Conservation (phyloP, 192 early-diverging fungal genomes). For the Phlyctochytrium planicorne region DNA sequence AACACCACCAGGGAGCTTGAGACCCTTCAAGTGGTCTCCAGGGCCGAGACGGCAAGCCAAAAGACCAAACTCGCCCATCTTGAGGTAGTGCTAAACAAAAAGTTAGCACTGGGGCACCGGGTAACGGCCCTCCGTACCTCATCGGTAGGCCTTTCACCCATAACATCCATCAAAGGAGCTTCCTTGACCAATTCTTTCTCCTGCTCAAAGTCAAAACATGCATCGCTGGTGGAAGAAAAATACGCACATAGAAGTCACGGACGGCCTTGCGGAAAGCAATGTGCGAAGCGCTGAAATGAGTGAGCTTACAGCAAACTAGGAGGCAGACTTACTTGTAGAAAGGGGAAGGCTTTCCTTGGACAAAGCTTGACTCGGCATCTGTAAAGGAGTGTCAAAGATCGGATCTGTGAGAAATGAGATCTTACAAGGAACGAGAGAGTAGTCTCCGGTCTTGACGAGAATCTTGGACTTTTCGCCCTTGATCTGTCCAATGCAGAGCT, state of each 20-base stretch:
- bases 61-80: constrained; percentile 41
- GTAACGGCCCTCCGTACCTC: constrained; percentile 13
- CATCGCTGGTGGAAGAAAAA: too few relatives aligned
- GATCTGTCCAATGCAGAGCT: constrained; percentile 31
- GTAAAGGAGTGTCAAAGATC: too few relatives aligned
- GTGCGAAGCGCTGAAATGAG: constrained; percentile 44
- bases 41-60: constrained; percentile 46
- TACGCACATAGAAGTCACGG: constrained; percentile 37
- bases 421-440: constrained; percentile 20
- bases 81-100: constrained; percentile 27
- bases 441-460: constrained; percentile 18
- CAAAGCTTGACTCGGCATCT: constrained; percentile 1
- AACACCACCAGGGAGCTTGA: constrained; percentile 41
- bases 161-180: constrained; percentile 28
- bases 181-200: constrained; percentile 29
- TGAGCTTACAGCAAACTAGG: too few relatives aligned
- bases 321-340: too few relatives aligned
- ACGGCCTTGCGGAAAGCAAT: constrained; percentile 39
- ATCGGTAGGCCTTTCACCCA: constrained; percentile 24
- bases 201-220: too few relatives aligned
- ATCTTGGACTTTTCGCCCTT: constrained; percentile 38
- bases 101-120: too few relatives aligned
- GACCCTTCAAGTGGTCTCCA: constrained; percentile 44
- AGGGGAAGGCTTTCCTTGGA: constrained; percentile 17
- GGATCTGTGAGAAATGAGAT: too few relatives aligned